A percentile compares a stretch with the other conserved stretches of the same genome.
Evolutionary conservation across 2,329 filamentous ascomycete species (phyloP).

Genomic region (Salinomyces thailandicus): DNA sequence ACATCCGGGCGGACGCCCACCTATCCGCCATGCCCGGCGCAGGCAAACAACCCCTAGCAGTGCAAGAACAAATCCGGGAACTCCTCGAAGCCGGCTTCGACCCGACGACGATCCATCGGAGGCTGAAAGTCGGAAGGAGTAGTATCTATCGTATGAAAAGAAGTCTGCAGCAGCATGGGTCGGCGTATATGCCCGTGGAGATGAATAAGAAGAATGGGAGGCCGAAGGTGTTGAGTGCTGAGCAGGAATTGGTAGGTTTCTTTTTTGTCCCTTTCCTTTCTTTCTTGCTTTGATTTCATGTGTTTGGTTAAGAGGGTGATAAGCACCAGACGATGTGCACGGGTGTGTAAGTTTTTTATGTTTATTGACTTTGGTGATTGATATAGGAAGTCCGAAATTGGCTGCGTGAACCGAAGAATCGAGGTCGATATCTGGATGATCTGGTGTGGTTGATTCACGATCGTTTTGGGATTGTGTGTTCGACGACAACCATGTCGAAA

Average conservation of each 20-base stretch:
- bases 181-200: conserved; percentile 24
- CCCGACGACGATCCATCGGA: conserved; percentile 24
- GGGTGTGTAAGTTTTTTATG: too few relatives aligned
- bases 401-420: conserved; percentile 23
- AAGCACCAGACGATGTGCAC: too few relatives aligned
- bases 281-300: too few relatives aligned
- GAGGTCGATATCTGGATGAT: conserved; percentile 24
- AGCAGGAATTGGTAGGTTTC: conserved; percentile 23
- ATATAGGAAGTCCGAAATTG: conserved; percentile 23
- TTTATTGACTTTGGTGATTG: too few relatives aligned
- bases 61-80: conserved; percentile 24
- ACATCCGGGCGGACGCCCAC: too few relatives aligned
- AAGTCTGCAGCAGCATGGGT: conserved; percentile 24
- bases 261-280: too few relatives aligned
- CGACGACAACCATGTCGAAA: conserved; percentile 27
- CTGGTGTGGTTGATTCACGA: conserved; percentile 27
- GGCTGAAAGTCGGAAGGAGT: conserved; percentile 23
- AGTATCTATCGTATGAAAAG: conserved; percentile 28
- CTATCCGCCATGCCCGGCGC: conserved; percentile 19
- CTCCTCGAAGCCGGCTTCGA: conserved; percentile 26
- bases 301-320: too few relatives aligned
- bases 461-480: conserved; percentile 24
- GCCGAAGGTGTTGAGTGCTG: conserved; percentile 23
- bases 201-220: conserved; percentile 27
- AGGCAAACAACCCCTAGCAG: conserved; percentile 21